These are phyloP conservation scores for Durusdinium trenchii DNA, from an alignment of 73 alveolate species.

Conservation along the genomic window DNA sequence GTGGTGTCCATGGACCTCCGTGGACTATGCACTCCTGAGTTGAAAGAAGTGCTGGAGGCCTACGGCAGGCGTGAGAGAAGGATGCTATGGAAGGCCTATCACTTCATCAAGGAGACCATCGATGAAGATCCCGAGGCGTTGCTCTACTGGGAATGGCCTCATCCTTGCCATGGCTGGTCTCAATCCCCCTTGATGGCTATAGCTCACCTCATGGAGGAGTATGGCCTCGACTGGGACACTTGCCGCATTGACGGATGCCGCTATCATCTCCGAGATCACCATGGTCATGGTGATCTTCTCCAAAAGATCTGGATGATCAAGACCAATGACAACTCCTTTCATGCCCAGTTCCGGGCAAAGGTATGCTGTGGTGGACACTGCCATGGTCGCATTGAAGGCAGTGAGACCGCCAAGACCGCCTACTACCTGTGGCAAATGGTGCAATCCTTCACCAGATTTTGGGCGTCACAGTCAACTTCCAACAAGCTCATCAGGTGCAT, in stretches of 20 bases:
- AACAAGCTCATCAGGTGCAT: neutral
- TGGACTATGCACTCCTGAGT: conserved; percentile 21
- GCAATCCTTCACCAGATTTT: neutral
- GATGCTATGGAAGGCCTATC: neutral
- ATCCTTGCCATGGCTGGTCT: neutral
- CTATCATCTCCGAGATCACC: neutral
- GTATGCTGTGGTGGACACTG: neutral
- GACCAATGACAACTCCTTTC: neutral
- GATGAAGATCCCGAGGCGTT: neutral
- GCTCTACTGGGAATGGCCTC: conserved; percentile 5
- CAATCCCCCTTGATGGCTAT: neutral
- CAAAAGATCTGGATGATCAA: neutral
- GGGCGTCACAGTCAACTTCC: neutral
- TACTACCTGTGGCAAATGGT: neutral
- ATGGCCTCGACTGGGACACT: neutral
- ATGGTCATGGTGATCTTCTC: neutral
- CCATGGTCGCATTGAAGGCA: neutral
- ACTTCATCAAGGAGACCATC: neutral
- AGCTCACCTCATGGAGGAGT: neutral
- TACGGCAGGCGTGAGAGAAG: neutral
- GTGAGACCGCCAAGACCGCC: neutral
- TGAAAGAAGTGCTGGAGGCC: neutral
- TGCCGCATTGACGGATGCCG: neutral
- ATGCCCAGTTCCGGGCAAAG: neutral
- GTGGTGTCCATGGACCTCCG: neutral